Evolutionary conservation across 768 basidiomycete genomes (phyloP), one percentile per base, ranked within the genome.

Genomic region (Clathrus columnatus): DNA sequence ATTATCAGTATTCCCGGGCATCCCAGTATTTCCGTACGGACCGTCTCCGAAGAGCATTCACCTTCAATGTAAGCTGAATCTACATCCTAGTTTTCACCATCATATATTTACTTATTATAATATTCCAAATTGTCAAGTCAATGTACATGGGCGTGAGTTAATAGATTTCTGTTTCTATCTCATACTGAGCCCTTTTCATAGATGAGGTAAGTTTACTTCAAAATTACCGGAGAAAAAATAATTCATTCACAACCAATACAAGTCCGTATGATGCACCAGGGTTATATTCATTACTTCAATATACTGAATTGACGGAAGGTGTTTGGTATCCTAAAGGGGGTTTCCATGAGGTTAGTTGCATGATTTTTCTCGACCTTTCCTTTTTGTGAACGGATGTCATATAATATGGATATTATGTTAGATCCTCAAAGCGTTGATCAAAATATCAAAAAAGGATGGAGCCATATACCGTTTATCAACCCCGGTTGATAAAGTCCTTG

Each of bases 261-360:
- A 70, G 68, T 10, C 73, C 73, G 2, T 72, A 70, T 57, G 70
- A 73, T 36, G 67, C 73, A 0, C 73, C 72, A 8, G 73, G 70
- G 16, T 71, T 71, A 2, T 74, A 74, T 61, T 66, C 63, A 18
- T 62, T 74, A 0, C 63, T 74, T 2, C 72, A 74, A 54, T 74
- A 72, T 65, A 70, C 71, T 23, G 72, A 74, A 62, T 65, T 69
- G 1, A 67, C 68, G 55, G 68, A 70, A 55, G 70, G 72, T 17
- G 72, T 73, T 54, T 59, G 63, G 45, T 66, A 67, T 57, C 67
- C 65, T 6, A 50, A 58, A 21, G 63, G 64, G 21, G 66, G 64
- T 27, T 62, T 61, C 54, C 60, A 61, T 53, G 57, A 58, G 28
- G 54, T 48, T 26, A 7, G 47, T 48, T 17, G 20, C n/a, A n/a